Percentiles rank a stretch among this genome's conserved stretches.
phyloP scores from a whole-genome alignment of 1,284 basidiomycete genomes.

The Microbotryomycetes sp. region DNA sequence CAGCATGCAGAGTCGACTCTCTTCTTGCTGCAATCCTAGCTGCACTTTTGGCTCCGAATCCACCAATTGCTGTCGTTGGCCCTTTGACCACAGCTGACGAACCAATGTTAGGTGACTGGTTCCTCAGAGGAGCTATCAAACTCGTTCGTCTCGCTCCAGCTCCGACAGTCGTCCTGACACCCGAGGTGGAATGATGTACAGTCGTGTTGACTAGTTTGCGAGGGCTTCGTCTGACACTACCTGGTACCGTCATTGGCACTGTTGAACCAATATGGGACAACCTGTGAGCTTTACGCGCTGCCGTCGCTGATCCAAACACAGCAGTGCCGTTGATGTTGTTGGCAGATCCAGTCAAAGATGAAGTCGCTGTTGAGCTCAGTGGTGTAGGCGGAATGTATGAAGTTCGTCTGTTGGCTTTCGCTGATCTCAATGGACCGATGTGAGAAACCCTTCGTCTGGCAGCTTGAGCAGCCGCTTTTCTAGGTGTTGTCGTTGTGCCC shows the following conservation, averaged over 20 bases:
- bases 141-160: background rate
- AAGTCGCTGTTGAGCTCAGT: background rate
- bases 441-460: constrained; percentile 22
- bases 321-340: background rate
- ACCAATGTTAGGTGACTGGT: too few species aligned
- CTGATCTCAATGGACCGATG: constrained; percentile 29
- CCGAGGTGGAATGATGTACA: background rate
- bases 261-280: background rate
- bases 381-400: constrained; percentile 16
- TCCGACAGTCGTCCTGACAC: too few species aligned
- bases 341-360: background rate
- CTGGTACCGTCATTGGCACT: background rate
- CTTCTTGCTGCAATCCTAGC: constrained; percentile 25
- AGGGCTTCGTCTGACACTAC: background rate
- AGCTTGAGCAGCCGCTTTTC: constrained; percentile 1
- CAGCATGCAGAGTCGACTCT: constrained; percentile 16
- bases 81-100: too few species aligned
- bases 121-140: too few species aligned
- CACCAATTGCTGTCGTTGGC: background rate
- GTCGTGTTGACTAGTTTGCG: background rate
- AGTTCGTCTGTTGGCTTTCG: constrained; percentile 20
- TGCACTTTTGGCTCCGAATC: constrained; percentile 24
- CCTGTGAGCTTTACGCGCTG: background rate
- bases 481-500: background rate
- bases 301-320: background rate